Evolutionary conservation across 805 yeast species (phyloP), one percentile per base, ranked within the genome.

Genomic region (Zygoascus biomembranicola): DNA sequence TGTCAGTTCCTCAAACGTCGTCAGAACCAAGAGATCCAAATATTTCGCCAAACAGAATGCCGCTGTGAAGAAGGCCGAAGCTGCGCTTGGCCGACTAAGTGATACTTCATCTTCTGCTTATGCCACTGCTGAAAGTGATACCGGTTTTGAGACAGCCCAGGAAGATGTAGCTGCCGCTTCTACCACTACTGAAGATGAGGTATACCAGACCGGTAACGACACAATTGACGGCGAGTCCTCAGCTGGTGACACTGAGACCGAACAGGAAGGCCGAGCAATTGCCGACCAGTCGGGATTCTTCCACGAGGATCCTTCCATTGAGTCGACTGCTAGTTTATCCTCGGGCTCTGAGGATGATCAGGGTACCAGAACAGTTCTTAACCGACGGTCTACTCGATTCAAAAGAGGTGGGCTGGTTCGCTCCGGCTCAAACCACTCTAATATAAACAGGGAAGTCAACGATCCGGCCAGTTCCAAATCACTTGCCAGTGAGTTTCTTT

Each of bases 171-270:
- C 18, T 5, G 41, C 32, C 8, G 18, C 48, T 8, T 13, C 32
- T 11, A 61, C 59, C 5, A 62, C 66, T 18, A 65, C 67, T 9
- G 64, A 61, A 19, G 66, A 61, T 18, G 68, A 63, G 10, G 59
- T 51, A 20, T 65, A 59, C 45, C 58, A 56, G 42, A 65, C 67
- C 11, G 66, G 64, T 13, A 50, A 52, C 26, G 67, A 64, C 46
- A 59, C 68, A 13, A 51, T 60, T 50, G 61, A 55, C 13, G 63
- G 56, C 47, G 52, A 44, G 11, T 57, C 58, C 23, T 55, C 57
- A 16, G 69, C 59, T 37, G 65, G 58, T 20, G 59, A 61, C 41
- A 66, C 70, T 2, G 70, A 67, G 49, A 64, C 67, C 19, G 70
- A 67, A 45, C 57, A 42, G 13, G 51, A 58, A 1, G 49, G 32